These are phyloP conservation scores for Hysterium pulicare DNA, from an alignment of 2,329 filamentous ascomycete species.

Conservation along the genomic window DNA sequence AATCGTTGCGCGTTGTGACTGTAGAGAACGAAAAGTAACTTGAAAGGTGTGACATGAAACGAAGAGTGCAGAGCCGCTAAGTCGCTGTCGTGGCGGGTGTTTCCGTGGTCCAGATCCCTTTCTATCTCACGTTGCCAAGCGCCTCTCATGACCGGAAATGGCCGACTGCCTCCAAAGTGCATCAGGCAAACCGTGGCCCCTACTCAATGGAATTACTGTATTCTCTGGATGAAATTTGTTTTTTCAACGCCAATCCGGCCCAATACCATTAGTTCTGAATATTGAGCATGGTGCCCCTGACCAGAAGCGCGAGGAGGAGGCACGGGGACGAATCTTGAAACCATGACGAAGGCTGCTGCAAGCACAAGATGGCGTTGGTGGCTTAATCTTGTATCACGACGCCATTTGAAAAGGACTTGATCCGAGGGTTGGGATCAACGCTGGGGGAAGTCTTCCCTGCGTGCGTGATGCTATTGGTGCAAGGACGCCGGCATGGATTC, in stretches of 20 bases:
- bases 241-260: background rate
- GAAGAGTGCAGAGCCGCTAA: background rate
- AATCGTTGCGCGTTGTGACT: background rate
- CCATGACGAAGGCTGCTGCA: background rate
- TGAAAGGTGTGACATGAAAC: background rate
- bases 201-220: background rate
- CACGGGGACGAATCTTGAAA: constrained; percentile 1
- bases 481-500: background rate
- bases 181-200: background rate
- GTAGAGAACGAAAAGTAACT: background rate
- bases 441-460: background rate
- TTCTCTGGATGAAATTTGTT: background rate
- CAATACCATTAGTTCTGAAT: background rate
- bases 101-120: constrained; percentile 2
- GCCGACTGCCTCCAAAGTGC: background rate
- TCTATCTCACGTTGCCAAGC: background rate
- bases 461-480: background rate
- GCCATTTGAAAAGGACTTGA: background rate
- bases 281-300: background rate
- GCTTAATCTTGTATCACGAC: constrained; percentile 3
- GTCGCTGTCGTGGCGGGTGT: constrained; percentile 1
- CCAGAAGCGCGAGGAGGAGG: background rate
- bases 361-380: constrained; percentile 5
- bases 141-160: background rate
- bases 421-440: background rate